A percentile compares a stretch with the other conserved stretches of the same genome.
These are phyloP conservation scores for Trichoderma parareesei DNA, from an alignment of 495 filamentous ascomycete genomes.

Conservation along the genomic window DNA sequence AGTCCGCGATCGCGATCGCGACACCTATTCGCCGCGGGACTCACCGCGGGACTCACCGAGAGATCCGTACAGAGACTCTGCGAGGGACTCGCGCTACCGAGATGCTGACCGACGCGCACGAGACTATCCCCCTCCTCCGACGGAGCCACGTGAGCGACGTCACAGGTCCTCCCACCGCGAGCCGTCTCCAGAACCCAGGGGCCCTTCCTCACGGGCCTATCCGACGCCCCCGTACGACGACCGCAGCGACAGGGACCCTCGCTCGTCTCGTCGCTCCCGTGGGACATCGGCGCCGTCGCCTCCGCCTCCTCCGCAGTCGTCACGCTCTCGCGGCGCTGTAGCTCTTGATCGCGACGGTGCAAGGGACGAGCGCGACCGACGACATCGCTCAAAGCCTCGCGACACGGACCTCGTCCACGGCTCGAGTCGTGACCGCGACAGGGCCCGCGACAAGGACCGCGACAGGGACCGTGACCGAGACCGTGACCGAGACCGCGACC, in stretches of 20 bases:
- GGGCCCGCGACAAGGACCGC: background rate
- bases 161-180: background rate
- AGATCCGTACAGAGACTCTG: background rate
- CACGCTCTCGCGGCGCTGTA: background rate
- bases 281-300: background rate
- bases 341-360: background rate
- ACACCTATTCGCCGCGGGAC: background rate
- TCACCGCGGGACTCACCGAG: background rate
- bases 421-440: background rate
- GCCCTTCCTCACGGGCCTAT: background rate
- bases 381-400: background rate
- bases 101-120: slow-evolving; percentile 7
- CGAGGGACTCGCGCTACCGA: background rate
- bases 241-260: background rate
- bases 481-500: background rate
- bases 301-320: background rate
- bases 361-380: background rate
- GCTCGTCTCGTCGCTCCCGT: background rate
- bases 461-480: background rate
- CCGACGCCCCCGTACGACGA: background rate
- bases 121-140: background rate
- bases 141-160: slow-evolving; percentile 7
- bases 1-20: background rate
- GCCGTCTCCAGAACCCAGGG: background rate
- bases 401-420: background rate